Conservation (phyloP, 495 filamentous ascomycete species). For the Gamarada debralockiae region DNA sequence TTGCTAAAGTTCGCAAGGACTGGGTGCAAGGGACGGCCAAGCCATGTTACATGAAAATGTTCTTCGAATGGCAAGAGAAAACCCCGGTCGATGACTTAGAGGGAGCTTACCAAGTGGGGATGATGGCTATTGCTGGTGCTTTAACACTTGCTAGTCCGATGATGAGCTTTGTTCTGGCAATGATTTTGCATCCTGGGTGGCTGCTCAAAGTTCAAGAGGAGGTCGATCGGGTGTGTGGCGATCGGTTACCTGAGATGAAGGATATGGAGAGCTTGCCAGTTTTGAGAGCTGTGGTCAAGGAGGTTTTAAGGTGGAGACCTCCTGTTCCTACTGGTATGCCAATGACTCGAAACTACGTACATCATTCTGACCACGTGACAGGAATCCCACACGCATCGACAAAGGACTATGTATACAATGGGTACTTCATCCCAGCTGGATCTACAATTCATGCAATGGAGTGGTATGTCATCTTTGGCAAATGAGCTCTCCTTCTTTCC, state of each 20-base stretch:
- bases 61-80: slow-evolving; percentile 24
- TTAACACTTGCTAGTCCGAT: slow-evolving; percentile 38
- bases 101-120: slow-evolving; percentile 37
- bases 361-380: slow-evolving; percentile 49
- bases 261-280: slow-evolving; percentile 43
- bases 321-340: slow-evolving; percentile 42
- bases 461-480: slow-evolving; percentile 38
- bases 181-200: slow-evolving; percentile 56
- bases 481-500: not conserved
- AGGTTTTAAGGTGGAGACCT: slow-evolving; percentile 51
- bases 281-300: slow-evolving; percentile 43
- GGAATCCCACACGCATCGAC: slow-evolving; percentile 40
- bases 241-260: slow-evolving; percentile 45
- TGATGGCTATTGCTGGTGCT: slow-evolving; percentile 40
- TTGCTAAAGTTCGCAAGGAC: slow-evolving; percentile 35
- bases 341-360: slow-evolving; percentile 40
- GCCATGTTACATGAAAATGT: slow-evolving; percentile 25
- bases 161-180: slow-evolving; percentile 46
- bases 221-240: slow-evolving; percentile 51
- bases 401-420: slow-evolving; percentile 44
- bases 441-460: slow-evolving; percentile 56
- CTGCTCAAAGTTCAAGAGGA: slow-evolving; percentile 49
- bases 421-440: slow-evolving; percentile 49
- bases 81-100: slow-evolving; percentile 25
- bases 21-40: slow-evolving; percentile 11